Percentiles rank a stretch among this genome's conserved stretches.
Evolutionary conservation across 1,284 basidiomycete genomes (phyloP).

Genomic region (Schizopora paradoxa): DNA sequence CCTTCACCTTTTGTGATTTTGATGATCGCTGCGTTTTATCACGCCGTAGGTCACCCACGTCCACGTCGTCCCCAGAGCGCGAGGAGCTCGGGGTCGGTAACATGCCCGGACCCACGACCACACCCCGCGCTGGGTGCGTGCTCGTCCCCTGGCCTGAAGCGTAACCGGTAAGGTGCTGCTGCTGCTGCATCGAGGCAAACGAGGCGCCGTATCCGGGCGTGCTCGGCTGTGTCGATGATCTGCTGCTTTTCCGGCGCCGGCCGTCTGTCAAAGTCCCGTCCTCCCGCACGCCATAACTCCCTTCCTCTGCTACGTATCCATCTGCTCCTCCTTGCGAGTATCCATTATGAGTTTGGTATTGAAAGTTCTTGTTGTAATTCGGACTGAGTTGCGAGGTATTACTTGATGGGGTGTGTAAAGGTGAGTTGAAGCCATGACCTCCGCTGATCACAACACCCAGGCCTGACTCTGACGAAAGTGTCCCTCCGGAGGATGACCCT

Average conservation of each 20-base stretch:
- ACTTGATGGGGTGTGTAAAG: too few relatives aligned
- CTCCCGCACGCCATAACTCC: background rate
- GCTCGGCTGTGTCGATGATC: conserved; percentile 3
- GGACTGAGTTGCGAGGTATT: background rate
- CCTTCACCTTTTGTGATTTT: conserved; percentile 35
- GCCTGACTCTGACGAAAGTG: conserved; percentile 24
- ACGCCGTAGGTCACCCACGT: too few relatives aligned
- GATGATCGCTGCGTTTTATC: conserved; percentile 4
- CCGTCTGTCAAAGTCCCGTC: conserved; percentile 2
- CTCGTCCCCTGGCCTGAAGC: background rate
- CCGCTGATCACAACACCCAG: conserved; percentile 2
- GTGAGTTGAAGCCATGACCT: too few relatives aligned
- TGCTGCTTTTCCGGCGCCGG: background rate
- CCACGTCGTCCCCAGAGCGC: conserved; percentile 11
- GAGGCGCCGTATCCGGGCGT: too few relatives aligned
- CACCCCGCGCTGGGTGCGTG: background rate
- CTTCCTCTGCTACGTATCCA: too few relatives aligned
- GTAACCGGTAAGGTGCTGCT: background rate
- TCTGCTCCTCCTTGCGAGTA: background rate
- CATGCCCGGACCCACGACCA: conserved; percentile 1
- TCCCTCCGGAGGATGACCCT: too few relatives aligned
- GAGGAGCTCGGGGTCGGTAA: conserved; percentile 17
- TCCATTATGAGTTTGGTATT: background rate
- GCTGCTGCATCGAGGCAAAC: too few relatives aligned
- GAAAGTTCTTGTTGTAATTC: background rate